Conservation (phyloP, 2,329 filamentous ascomycete genomes). For the Aspergillus udagawae region DNA sequence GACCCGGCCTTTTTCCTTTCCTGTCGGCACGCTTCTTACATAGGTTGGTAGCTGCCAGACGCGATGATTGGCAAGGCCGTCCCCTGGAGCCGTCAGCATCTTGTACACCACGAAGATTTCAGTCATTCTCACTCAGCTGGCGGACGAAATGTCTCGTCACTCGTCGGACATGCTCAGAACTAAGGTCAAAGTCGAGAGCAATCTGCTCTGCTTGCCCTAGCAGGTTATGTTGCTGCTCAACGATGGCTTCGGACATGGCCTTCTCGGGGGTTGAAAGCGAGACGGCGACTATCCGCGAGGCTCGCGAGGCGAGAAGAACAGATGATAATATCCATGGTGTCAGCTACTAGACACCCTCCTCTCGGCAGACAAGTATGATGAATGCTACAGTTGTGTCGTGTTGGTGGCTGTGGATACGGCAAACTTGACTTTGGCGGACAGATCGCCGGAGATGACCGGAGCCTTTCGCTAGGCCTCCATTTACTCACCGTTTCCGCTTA, state of each 20-base stretch:
- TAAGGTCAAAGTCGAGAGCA: constrained; percentile 6
- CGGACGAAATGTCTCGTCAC: constrained; percentile 9
- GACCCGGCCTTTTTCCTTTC: constrained; percentile 14
- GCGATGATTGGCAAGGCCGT: constrained; percentile 13
- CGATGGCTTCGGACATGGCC: background rate
- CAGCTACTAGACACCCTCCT: background rate
- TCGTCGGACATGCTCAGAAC: constrained; percentile 5
- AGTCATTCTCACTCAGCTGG: constrained; percentile 8
- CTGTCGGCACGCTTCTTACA: constrained; percentile 13
- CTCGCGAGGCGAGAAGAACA: background rate
- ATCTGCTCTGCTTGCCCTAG: constrained; percentile 11
- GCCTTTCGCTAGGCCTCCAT: too few relatives aligned
- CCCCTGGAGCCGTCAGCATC: constrained; percentile 5
- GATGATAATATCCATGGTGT: background rate
- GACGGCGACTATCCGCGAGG: background rate
- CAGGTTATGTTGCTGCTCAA: constrained; percentile 7
- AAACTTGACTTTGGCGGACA: background rate
- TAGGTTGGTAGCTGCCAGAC: constrained; percentile 17
- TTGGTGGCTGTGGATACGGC: background rate
- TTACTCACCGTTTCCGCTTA: too few relatives aligned
- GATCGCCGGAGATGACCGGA: background rate
- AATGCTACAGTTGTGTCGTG: background rate
- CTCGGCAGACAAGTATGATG: too few relatives aligned
- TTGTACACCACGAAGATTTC: too few relatives aligned
- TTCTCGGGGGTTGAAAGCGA: background rate